phyloP scores from a whole-genome alignment of 257 asterid species.

The Capsicum chinense region DNA sequence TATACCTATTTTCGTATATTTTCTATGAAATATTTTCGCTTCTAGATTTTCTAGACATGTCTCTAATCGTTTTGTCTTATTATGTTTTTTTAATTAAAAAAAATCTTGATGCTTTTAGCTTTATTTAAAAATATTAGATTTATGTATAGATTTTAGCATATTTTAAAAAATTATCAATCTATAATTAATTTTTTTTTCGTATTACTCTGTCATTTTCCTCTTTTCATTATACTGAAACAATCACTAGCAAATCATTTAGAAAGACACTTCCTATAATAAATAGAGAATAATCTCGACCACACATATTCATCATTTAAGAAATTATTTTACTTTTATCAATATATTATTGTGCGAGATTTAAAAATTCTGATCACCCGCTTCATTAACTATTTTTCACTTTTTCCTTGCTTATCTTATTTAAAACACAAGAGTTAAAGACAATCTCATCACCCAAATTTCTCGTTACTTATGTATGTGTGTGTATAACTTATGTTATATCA shows the following conservation, averaged over 20 bases:
- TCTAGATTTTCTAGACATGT: no score
- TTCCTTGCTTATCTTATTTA: not conserved
- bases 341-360: not conserved
- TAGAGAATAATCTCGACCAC: not conserved
- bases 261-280: not conserved
- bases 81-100: no score
- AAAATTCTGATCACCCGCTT: not conserved
- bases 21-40: no score
- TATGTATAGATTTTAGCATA: not conserved
- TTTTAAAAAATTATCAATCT: not conserved
- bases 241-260: not conserved
- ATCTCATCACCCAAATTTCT: not conserved
- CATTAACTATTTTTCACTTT: not conserved
- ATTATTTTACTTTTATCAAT: not conserved
- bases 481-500: not conserved
- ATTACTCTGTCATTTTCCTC: not conserved
- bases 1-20: no score
- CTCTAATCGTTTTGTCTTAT: no score
- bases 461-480: not conserved
- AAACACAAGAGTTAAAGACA: not conserved
- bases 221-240: not conserved
- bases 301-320: not conserved
- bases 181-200: not conserved
- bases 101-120: not conserved
- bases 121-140: not conserved